phyloP scores from a whole-genome alignment of 345 rosid species.

The Gossypium australe region DNA sequence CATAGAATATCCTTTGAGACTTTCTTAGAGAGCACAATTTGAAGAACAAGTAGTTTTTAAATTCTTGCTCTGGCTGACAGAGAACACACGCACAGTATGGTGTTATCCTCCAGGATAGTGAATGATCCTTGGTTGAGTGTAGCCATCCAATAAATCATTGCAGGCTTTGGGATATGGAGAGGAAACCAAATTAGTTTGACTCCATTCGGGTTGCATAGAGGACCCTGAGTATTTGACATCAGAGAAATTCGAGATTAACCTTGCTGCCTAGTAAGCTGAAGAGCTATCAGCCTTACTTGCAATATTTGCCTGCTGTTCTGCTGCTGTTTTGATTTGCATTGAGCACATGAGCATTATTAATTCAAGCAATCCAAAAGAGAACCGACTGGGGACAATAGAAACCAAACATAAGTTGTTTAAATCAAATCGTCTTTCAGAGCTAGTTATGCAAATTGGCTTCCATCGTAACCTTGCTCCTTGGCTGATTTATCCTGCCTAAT shows the following conservation, averaged over 20 bases:
- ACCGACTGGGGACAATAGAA: not conserved
- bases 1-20: not conserved
- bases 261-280: not conserved
- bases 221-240: not conserved
- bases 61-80: too few species aligned
- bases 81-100: too few species aligned
- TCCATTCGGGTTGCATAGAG: not conserved
- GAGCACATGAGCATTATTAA: too few species aligned
- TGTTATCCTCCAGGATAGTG: not conserved
- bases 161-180: not conserved
- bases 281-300: not conserved
- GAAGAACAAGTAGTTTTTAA: not conserved
- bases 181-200: too few species aligned
- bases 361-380: not conserved
- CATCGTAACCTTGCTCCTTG: not conserved
- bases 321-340: too few species aligned
- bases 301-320: too few species aligned
- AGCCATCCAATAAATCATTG: not conserved
- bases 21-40: not conserved
- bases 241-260: not conserved
- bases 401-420: not conserved
- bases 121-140: not conserved
- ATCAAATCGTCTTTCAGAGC: not conserved
- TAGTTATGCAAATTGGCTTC: not conserved
- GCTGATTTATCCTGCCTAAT: not conserved